Base-by-base conservation (phyloP, 176 grass and related monocot species). In the Rhynchospora pubera region DNA sequence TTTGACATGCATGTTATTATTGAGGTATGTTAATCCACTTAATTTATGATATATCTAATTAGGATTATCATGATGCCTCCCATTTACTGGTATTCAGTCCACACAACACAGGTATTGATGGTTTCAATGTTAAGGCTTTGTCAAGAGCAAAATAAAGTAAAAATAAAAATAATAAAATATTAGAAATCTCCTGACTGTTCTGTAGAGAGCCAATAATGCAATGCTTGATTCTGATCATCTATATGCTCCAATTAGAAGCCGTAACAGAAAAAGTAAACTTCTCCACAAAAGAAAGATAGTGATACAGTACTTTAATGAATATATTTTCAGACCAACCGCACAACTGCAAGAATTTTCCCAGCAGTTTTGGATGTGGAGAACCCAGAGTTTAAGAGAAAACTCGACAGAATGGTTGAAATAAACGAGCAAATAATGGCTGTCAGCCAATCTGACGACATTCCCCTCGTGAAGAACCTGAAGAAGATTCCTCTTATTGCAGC, bases 1-100 rank as follows among this genome's bases (percentile, higher is more conserved):
- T 99, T 99, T 34, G 96, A 99, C 76, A 99, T 95, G 93, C 96
- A 95, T 90, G 96, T 99, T 15, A 99, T 99, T 82, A 91, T 93
- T 65, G 96, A 99, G 89, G 96, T 99, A 90, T 85, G 34, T 7
- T 55, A 57, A 45, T 65, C 55, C 58, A 65, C 30, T 62, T 0
- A 42, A 22, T 22, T 52, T 22, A 8, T 55, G 23, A 76, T 76
- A 2, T 3, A 7, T 9, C 48, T 76, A 26, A 76, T 76, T 55
- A 75, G 22, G 21, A 28, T 76, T 53, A 30, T 28, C 48, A 15
- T 76, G 22, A 13, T 55, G 50, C 72, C 12, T 55, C 21, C 47
- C 12, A 30, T 28, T 75, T 26, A 52, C 70, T 75, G 46, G 45
- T 15, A 51, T 23, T 24, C 2, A 74, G 12, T 12, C 46, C 19